Evolutionary conservation across 2,329 filamentous ascomycete species (phyloP).

Genomic region (Acrocalymma vagum): DNA sequence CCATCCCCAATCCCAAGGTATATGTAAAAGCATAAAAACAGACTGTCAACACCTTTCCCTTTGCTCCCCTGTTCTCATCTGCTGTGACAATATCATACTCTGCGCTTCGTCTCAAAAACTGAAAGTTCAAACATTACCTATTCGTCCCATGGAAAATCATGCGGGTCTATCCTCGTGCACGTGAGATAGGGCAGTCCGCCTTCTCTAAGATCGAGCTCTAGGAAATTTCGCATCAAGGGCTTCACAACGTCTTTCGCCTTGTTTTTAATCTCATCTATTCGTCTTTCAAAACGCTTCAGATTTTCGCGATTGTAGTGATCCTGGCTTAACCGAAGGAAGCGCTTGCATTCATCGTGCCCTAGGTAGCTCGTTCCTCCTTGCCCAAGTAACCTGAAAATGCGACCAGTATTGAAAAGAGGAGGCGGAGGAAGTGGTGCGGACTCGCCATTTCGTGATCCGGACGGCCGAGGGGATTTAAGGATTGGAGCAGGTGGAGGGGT

Average conservation of each 20-base stretch:
- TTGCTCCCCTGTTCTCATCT: too few relatives aligned
- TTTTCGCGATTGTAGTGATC: slow-evolving; percentile 89
- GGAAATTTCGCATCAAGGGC: slow-evolving; percentile 83
- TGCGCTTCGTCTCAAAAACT: too few relatives aligned
- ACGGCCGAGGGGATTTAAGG: slow-evolving; percentile 54
- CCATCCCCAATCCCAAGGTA: too few relatives aligned
- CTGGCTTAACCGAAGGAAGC: slow-evolving; percentile 83
- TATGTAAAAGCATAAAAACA: too few relatives aligned
- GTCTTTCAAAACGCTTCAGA: slow-evolving; percentile 81
- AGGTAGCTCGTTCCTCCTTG: slow-evolving; percentile 73
- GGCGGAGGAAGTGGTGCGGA: slow-evolving; percentile 36
- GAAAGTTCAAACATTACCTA: slow-evolving; percentile 10
- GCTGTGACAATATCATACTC: too few relatives aligned
- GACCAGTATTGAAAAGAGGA: slow-evolving; percentile 69
- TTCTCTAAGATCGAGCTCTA: slow-evolving; percentile 78
- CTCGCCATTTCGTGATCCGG: slow-evolving; percentile 24
- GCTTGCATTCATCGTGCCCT: slow-evolving; percentile 85
- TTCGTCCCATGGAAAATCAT: slow-evolving; percentile 70
- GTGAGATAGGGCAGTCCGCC: slow-evolving; percentile 68
- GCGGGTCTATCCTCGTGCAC: slow-evolving; percentile 68
- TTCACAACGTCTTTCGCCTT: slow-evolving; percentile 83
- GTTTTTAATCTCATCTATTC: slow-evolving; percentile 87
- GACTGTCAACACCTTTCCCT: too few relatives aligned
- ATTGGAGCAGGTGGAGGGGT: slow-evolving; percentile 71
- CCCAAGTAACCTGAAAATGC: slow-evolving; percentile 81